Percentiles rank a stretch among this genome's conserved stretches.
Evolutionary conservation across 2,329 filamentous ascomycete species (phyloP).

Genomic region (Triangularia verruculosa): DNA sequence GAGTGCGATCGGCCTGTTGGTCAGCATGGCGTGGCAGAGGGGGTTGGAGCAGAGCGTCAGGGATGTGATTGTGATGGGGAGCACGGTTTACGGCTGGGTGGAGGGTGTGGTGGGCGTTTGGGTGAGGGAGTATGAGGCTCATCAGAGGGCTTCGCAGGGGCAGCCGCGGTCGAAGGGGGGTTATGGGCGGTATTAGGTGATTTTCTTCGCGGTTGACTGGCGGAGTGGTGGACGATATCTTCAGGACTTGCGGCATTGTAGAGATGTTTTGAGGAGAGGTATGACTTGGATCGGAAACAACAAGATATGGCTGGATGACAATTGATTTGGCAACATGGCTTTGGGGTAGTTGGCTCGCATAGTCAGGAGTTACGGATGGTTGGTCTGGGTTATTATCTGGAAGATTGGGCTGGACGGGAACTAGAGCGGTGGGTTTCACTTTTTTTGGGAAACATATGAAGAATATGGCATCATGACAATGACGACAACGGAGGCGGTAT

Average conservation of each 20-base stretch:
- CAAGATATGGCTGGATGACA: neutral
- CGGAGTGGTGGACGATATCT: no score
- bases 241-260: no score
- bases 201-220: no score
- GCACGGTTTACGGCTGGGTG: slow-evolving; percentile 42
- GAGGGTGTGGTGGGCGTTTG: slow-evolving; percentile 52
- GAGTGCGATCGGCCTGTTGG: slow-evolving; percentile 53
- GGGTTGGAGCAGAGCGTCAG: slow-evolving; percentile 62
- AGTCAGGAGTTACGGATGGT: neutral
- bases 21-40: slow-evolving; percentile 60
- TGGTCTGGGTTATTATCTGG: neutral
- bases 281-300: neutral
- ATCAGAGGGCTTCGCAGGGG: neutral
- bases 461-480: neutral
- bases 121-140: slow-evolving; percentile 54
- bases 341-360: neutral
- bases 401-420: neutral
- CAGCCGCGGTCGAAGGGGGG: neutral
- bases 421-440: neutral
- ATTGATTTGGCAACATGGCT: neutral
- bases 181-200: slow-evolving; percentile 1
- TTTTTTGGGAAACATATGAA: neutral
- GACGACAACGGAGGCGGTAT: neutral
- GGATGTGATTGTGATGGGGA: slow-evolving; percentile 51
- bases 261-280: neutral